Conservation (phyloP, 768 basidiomycete species). For the Trametes cingulata region DNA sequence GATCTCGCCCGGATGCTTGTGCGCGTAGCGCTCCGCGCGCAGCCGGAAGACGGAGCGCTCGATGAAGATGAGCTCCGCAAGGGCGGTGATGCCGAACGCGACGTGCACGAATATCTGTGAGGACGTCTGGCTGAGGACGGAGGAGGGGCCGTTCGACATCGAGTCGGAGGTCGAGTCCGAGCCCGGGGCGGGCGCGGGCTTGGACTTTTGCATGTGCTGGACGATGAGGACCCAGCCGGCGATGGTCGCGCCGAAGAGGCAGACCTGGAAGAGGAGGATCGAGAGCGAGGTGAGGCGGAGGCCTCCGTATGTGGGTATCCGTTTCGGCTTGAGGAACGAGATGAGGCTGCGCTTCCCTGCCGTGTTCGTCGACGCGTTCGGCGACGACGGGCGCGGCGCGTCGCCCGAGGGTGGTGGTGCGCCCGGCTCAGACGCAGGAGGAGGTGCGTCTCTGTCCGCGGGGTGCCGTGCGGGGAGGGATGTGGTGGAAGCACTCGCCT, state of each 20-base stretch:
- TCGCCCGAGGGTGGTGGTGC: constrained; percentile 23
- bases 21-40: constrained; percentile 64
- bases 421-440: constrained; percentile 24
- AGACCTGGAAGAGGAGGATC: constrained; percentile 41
- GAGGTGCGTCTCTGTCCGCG: constrained; percentile 41
- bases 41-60: constrained; percentile 65
- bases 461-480: constrained; percentile 52
- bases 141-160: not conserved
- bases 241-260: constrained; percentile 47
- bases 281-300: constrained; percentile 48
- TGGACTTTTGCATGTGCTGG: constrained; percentile 24
- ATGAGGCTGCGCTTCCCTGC: constrained; percentile 35
- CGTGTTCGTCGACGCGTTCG: constrained; percentile 11
- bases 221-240: constrained; percentile 55
- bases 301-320: constrained; percentile 42
- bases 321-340: constrained; percentile 44
- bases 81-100: constrained; percentile 51
- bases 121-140: constrained; percentile 12
- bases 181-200: not conserved
- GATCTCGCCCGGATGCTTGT: constrained; percentile 54
- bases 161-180: not conserved
- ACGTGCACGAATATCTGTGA: constrained; percentile 59
- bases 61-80: constrained; percentile 59
- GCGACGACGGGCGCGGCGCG: constrained; percentile 18
- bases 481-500: constrained; percentile 19